phyloP scores from a whole-genome alignment of 805 yeast genomes.

The Sugiyamaella americana region DNA sequence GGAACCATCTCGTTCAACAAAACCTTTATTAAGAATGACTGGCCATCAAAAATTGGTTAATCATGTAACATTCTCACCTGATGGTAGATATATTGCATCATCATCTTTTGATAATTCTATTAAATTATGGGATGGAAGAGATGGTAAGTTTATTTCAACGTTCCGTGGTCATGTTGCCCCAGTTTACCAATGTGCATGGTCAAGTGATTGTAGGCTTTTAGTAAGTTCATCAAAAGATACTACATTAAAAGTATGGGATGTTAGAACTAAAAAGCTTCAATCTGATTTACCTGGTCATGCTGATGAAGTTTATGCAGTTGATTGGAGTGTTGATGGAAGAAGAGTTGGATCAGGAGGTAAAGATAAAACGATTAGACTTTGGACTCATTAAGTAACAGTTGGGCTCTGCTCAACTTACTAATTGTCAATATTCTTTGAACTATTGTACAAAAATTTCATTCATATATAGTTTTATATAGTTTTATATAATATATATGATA shows the following conservation, averaged over 20 bases:
- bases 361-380: slow-evolving; percentile 86
- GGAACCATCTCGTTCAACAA: slow-evolving; percentile 77
- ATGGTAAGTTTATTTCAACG: slow-evolving; percentile 84
- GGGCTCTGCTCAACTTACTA: not conserved
- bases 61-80: slow-evolving; percentile 94
- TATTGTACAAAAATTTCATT: not conserved
- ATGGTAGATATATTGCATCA: slow-evolving; percentile 83
- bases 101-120: slow-evolving; percentile 94
- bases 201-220: slow-evolving; percentile 82
- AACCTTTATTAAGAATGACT: slow-evolving; percentile 90
- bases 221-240: slow-evolving; percentile 96
- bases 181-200: slow-evolving; percentile 97
- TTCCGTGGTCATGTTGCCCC: slow-evolving; percentile 97
- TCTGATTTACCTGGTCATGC: slow-evolving; percentile 93
- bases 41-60: slow-evolving; percentile 97
- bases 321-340: slow-evolving; percentile 94
- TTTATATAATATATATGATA: no score
- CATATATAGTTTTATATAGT: no score
- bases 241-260: slow-evolving; percentile 94
- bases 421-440: not conserved
- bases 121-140: slow-evolving; percentile 92
- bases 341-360: slow-evolving; percentile 97
- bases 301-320: slow-evolving; percentile 95
- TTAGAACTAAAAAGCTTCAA: slow-evolving; percentile 72
- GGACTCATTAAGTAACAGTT: slow-evolving; percentile 38